phyloP scores from a whole-genome alignment of 768 basidiomycete genomes.

The button mushroom (Agaricus bisporus) region DNA sequence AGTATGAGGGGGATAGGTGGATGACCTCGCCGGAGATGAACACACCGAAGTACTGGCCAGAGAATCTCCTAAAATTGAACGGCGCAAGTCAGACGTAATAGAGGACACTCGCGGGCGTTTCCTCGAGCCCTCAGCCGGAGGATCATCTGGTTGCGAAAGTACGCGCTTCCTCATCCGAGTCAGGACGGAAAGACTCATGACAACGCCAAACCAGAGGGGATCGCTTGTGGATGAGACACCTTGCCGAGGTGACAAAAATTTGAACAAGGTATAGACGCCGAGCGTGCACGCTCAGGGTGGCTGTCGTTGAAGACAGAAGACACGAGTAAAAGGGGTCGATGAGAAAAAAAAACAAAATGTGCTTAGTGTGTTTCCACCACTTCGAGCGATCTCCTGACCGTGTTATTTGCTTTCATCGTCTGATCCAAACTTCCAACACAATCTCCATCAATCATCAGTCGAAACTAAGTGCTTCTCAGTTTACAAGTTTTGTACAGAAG shows the following conservation, averaged over 20 bases:
- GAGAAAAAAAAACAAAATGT: too few relatives aligned
- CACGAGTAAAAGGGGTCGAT: neutral
- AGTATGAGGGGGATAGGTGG: neutral
- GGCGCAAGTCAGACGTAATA: constrained; percentile 7
- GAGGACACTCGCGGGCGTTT: constrained; percentile 28
- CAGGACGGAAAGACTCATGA: constrained; percentile 10
- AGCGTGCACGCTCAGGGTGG: neutral
- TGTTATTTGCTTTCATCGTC: constrained; percentile 24
- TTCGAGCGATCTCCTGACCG: constrained; percentile 17
- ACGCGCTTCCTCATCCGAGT: constrained; percentile 26
- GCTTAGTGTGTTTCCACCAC: too few relatives aligned
- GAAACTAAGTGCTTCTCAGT: neutral
- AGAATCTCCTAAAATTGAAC: constrained; percentile 8
- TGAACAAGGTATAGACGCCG: neutral
- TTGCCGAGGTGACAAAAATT: neutral
- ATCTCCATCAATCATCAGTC: neutral
- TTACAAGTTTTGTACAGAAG: neutral
- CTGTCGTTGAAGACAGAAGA: neutral
- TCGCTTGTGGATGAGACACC: neutral
- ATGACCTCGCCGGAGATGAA: neutral
- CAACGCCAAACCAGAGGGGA: neutral
- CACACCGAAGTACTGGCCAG: constrained; percentile 3
- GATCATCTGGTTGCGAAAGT: constrained; percentile 24
- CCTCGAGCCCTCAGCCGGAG: constrained; percentile 15
- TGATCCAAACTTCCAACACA: neutral